These are phyloP conservation scores for Microcos paniculata DNA, from an alignment of 345 rosid species.

Conservation along the genomic window DNA sequence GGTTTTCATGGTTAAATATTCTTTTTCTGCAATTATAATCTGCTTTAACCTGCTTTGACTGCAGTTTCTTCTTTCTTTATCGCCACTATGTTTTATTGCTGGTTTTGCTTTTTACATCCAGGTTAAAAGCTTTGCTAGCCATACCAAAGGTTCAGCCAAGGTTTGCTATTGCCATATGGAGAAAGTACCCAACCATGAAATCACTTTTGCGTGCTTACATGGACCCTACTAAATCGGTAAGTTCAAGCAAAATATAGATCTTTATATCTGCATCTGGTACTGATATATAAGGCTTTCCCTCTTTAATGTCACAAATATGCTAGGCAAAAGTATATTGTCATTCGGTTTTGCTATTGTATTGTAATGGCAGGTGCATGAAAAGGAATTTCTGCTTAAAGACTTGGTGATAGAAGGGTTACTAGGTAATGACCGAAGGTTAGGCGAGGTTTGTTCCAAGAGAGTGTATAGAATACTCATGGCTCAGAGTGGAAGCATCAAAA, in stretches of 20 bases:
- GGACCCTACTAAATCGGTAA: constrained; percentile 78
- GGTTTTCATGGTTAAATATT: neutral
- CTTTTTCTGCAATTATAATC: neutral
- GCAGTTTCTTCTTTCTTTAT: neutral
- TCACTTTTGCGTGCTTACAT: constrained; percentile 78
- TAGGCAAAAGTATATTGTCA: too few relatives aligned
- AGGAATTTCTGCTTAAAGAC: constrained; percentile 82
- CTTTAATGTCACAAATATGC: neutral
- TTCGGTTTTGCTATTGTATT: constrained; percentile 4
- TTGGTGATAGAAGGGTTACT: constrained; percentile 66
- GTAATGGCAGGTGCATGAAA: constrained; percentile 70
- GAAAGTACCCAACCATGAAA: constrained; percentile 94
- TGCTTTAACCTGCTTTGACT: neutral
- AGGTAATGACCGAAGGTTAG: constrained; percentile 70
- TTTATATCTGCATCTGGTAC: neutral
- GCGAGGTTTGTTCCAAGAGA: constrained; percentile 85
- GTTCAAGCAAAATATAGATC: constrained; percentile 24
- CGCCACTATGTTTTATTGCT: neutral
- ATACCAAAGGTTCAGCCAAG: constrained; percentile 98
- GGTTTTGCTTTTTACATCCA: constrained; percentile 26
- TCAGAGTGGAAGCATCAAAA: constrained; percentile 58
- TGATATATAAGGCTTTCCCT: constrained; percentile 4
- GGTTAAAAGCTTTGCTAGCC: constrained; percentile 89
- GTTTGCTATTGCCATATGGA: constrained; percentile 79
- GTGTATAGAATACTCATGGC: constrained; percentile 88